Conservation (phyloP, 352 stramenopile species). For the Pythium scleroteichum region DNA sequence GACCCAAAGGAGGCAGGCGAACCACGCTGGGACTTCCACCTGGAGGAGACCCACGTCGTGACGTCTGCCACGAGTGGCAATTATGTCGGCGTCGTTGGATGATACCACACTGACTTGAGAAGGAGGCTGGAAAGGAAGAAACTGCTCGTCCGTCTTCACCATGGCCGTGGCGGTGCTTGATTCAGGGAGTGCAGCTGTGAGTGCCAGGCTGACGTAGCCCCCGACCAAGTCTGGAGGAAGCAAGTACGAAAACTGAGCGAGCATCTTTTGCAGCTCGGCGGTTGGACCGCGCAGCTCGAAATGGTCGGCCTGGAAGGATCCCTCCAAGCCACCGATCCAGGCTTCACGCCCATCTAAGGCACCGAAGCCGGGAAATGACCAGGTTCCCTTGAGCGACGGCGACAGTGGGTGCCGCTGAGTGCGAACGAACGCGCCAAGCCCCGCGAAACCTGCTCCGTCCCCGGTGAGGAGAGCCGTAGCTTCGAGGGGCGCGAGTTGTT, state of each 20-base stretch:
- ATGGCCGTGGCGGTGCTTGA: no score
- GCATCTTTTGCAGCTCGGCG: conserved; percentile 1
- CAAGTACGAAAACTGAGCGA: conserved; percentile 7
- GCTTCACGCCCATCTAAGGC: no score
- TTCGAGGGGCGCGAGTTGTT: conserved; percentile 4
- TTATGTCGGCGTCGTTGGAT: neutral
- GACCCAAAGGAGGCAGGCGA: conserved; percentile 2
- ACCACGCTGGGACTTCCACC: neutral
- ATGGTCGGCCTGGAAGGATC: neutral
- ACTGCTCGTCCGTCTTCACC: conserved; percentile 10
- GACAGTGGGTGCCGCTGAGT: neutral
- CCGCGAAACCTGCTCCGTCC: conserved; percentile 22
- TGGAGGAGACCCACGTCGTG: neutral
- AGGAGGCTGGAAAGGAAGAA: neutral
- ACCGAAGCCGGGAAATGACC: conserved; percentile 7
- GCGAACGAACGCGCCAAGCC: conserved; percentile 22
- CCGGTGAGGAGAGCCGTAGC: conserved; percentile 2
- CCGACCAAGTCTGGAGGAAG: conserved; percentile 10
- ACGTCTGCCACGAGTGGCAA: neutral
- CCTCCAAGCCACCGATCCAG: conserved; percentile 1
- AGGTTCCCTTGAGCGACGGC: neutral
- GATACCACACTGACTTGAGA: neutral
- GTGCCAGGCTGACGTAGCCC: neutral
- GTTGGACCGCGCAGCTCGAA: conserved; percentile 10
- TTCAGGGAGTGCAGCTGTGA: neutral